Evolutionary conservation across 352 stramenopile genomes (phyloP), one percentile per base, ranked within the genome.

Genomic region (Phytophthora vignae): DNA sequence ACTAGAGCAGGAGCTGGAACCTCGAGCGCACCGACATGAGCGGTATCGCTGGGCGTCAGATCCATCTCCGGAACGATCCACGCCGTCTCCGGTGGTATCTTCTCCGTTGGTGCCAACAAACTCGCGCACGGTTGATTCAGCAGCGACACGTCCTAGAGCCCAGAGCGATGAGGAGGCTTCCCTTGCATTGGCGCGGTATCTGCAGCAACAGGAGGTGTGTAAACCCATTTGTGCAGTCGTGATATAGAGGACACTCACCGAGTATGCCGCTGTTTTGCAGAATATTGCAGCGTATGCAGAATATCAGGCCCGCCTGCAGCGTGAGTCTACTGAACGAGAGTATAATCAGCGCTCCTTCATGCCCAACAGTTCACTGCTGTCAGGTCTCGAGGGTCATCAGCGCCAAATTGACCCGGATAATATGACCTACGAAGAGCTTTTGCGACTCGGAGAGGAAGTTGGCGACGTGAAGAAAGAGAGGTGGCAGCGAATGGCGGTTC

Each of bases 381-480:
- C 76, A 12, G 31, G 55, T 48, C 25, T 78, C 3, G 10, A 49
- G 21, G 29, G 25, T 22, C 66, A 77, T 3, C 60, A 67, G 3
- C 76, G 56, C 46, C 76, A 74, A 52, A 76, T 94, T n/a, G 87
- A 93, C 58, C 84, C 86, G 1, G 87, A 93, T 55, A 90, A 83
- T 66, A 95, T 95, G 87, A 89, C 79, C 10, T 95, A 95, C 74
- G 87, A 95, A 63, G 84, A 93, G 60, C 71, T 95, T 4, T 44
- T 95, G 40, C 74, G 85, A 27, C 76, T 95, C 4, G 87, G 86
- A 25, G 87, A 95, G 44, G 58, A 88, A 54, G 82, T 89, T 11
- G 87, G 87, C 7, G 87, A 95, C 40, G 87, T 95, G 25, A 91
- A 88, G 70, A 90, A 90, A 44, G 87, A 95, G 56, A 76, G 84